phyloP scores from a whole-genome alignment of 192 early-diverging fungal genomes.

The Rhizophagus sp. region DNA sequence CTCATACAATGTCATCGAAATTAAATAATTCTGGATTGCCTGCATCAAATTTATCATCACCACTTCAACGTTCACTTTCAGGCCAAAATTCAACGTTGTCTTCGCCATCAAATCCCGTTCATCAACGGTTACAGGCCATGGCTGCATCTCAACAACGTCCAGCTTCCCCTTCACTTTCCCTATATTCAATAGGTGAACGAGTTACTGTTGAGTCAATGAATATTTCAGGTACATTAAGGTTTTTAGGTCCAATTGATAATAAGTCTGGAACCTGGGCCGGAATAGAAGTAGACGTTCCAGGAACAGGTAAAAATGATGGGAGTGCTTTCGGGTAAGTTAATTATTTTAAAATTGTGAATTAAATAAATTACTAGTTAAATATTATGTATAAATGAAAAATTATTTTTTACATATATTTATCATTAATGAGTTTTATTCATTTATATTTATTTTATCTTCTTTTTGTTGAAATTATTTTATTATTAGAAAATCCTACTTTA shows the following conservation, averaged over 20 bases:
- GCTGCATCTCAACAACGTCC: constrained; percentile 28
- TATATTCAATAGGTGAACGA: constrained; percentile 54
- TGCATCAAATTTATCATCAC: constrained; percentile 18
- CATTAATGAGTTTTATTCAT: not conserved
- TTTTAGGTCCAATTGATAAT: constrained; percentile 70
- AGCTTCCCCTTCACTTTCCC: constrained; percentile 41
- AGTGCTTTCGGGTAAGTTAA: constrained; percentile 60
- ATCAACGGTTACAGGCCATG: constrained; percentile 25
- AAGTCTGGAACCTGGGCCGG: constrained; percentile 82
- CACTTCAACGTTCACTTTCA: constrained; percentile 11
- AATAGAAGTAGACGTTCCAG: constrained; percentile 70
- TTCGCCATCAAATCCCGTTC: not conserved
- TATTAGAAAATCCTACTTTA: constrained; percentile 66
- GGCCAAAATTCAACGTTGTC: constrained; percentile 10
- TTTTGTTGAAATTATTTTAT: not conserved
- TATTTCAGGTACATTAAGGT: constrained; percentile 66
- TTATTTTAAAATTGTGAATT: not conserved
- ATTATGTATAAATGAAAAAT: too few relatives aligned
- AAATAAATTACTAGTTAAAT: too few relatives aligned
- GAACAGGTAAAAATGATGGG: constrained; percentile 80
- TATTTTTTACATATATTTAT: too few relatives aligned
- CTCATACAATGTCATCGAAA: constrained; percentile 8
- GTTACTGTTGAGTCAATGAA: constrained; percentile 63
- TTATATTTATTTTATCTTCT: not conserved
- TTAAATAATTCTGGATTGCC: not conserved